Evolutionary conservation across 805 yeast genomes (phyloP).

Genomic region (Maudiozyma saulgeensis): DNA sequence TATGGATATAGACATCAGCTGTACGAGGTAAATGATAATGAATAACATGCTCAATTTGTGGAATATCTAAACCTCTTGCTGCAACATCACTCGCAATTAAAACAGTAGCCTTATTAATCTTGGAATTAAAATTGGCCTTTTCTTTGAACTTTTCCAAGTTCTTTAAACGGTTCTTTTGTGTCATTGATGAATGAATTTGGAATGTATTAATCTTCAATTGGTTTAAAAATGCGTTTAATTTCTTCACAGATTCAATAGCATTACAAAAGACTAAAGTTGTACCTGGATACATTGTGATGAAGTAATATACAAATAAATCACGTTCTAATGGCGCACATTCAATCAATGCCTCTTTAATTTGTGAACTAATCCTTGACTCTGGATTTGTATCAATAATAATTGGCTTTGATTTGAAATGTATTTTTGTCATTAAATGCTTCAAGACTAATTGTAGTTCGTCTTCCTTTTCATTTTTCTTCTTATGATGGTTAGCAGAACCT

Average conservation of each 20-base stretch:
- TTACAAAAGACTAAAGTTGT: conserved; percentile 86
- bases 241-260: conserved; percentile 88
- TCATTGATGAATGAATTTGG: conserved; percentile 87
- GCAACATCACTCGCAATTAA: conserved; percentile 95
- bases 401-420: conserved; percentile 67
- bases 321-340: conserved; percentile 88
- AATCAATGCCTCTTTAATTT: conserved; percentile 73
- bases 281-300: conserved; percentile 78
- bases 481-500: conserved; percentile 29
- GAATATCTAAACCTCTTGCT: conserved; percentile 93
- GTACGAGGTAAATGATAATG: conserved; percentile 93
- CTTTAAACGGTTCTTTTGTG: conserved; percentile 84
- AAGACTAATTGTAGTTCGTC: conserved; percentile 49
- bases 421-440: conserved; percentile 53
- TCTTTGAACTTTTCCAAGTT: conserved; percentile 52
- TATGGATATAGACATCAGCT: conserved; percentile 88
- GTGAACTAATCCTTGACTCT: conserved; percentile 62
- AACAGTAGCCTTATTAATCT: conserved; percentile 47
- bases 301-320: conserved; percentile 83
- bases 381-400: conserved; percentile 79
- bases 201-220: conserved; percentile 59
- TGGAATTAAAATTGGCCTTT: conserved; percentile 32
- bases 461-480: conserved; percentile 10
- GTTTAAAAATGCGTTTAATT: conserved; percentile 66
- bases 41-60: conserved; percentile 83